Evolutionary conservation across 345 rosid species (phyloP), one percentile per base, ranked within the genome.

Genomic region (Aegle marmelos): DNA sequence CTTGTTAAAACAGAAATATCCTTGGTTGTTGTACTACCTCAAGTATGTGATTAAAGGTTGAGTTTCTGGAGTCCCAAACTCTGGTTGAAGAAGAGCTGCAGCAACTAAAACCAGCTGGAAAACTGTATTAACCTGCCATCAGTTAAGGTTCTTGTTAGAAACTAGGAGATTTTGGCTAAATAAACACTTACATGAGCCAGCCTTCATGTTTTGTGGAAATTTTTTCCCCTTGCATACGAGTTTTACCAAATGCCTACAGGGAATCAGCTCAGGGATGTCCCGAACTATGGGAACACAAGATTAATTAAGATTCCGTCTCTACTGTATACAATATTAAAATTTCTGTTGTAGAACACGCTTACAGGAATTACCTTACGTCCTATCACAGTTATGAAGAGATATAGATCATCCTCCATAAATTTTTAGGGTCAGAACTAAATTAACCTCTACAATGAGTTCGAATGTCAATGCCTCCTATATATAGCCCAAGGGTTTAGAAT

Each of bases 61-160:
- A 31, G 97, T 91, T 59, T 92, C 93, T 37, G 54, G 54, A 19
- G 86, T 89, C 79, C 98, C 97, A 70, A 88, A 90, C 77, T 92
- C 97, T 2, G 97, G 98, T 77, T 96, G 97, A 68, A 96, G 92
- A n/a, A 94, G 85, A 53, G 99, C 98, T 2, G 87, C 93, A 30
- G 97, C 97, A 48, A 96, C 97, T 79, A 96, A 86, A 67, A 86
- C 85, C 85, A 96, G 76, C 80, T 94, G 98, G 88, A 96, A 84
- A 79, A 96, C 97, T 10, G 99, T 96, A 85, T 96, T 96, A 36
- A 96, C 97, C 99, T 94, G 89, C 66, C 30, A 72, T 76, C 59
- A 9, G 60, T 45, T 66, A 62, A 66, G 61, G 34, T 56, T 31
- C 54, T 41, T 60, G 28, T 74, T 25, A 66, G 63, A 74, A 6